A percentile compares a stretch with the other conserved stretches of the same genome.
Conservation (phyloP, 2,329 filamentous ascomycete genomes). For the Cercospora sesami region DNA sequence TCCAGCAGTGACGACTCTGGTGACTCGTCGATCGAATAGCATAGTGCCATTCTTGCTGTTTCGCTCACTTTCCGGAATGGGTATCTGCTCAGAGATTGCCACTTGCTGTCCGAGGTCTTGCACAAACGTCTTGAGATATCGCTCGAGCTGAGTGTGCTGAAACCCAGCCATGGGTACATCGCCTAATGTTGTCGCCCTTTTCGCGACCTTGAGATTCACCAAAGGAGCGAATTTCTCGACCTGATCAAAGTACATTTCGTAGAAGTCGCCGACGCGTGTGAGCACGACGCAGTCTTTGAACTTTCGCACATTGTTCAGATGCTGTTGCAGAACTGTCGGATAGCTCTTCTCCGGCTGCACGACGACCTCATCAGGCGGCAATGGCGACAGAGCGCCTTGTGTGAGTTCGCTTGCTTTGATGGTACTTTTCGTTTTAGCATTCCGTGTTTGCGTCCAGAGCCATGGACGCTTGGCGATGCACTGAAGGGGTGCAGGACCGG, state of each 20-base stretch:
- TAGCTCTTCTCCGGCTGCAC: conserved; percentile 57
- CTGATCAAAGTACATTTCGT: conserved; percentile 96
- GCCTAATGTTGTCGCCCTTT: conserved; percentile 75
- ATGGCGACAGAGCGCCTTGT: conserved; percentile 55
- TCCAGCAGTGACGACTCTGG: conserved; percentile 87
- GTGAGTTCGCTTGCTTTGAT: conserved; percentile 51
- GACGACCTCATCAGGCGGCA: conserved; percentile 48
- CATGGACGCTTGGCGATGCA: conserved; percentile 16
- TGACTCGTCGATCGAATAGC: conserved; percentile 80
- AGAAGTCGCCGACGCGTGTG: conserved; percentile 92
- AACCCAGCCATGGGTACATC: conserved; percentile 93
- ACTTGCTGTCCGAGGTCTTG: conserved; percentile 89
- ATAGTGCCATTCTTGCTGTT: conserved; percentile 71
- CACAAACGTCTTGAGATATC: conserved; percentile 88
- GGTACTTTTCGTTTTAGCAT: conserved; percentile 44
- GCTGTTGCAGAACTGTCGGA: conserved; percentile 86
- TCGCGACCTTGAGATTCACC: conserved; percentile 81
- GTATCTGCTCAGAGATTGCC: conserved; percentile 90
- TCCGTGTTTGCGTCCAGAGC: conserved; percentile 20
- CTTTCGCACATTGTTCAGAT: conserved; percentile 82
- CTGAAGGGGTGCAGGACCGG: background rate
- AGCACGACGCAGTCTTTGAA: conserved; percentile 89
- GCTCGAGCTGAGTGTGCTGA: conserved; percentile 86
- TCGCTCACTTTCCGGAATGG: conserved; percentile 56
- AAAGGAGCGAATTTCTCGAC: conserved; percentile 84